phyloP scores from a whole-genome alignment of 2,329 filamentous ascomycete genomes.

The Cladosporium austrohemisphaericum region DNA sequence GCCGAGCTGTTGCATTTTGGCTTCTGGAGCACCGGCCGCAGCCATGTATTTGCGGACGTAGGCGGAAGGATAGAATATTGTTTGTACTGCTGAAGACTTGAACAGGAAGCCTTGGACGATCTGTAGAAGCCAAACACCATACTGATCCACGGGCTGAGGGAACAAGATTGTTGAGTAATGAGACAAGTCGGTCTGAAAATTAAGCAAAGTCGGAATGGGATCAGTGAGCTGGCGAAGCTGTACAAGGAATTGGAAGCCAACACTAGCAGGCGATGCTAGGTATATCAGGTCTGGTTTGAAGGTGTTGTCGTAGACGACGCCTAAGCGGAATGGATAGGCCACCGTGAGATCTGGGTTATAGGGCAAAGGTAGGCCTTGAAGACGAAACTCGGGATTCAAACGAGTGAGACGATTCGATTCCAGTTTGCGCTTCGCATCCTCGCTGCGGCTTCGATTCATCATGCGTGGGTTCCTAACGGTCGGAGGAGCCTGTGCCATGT shows the following conservation, averaged over 20 bases:
- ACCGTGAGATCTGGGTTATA: conserved; percentile 70
- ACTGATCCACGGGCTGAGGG: conserved; percentile 56
- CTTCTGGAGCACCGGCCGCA: conserved; percentile 51
- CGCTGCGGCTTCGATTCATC: conserved; percentile 28
- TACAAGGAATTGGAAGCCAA: conserved; percentile 69
- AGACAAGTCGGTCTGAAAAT: conserved; percentile 69
- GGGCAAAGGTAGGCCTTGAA: conserved; percentile 63
- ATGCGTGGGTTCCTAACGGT: conserved; percentile 23
- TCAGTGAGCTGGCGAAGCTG: conserved; percentile 59
- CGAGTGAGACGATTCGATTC: conserved; percentile 32
- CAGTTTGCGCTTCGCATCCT: conserved; percentile 24
- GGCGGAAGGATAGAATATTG: conserved; percentile 65
- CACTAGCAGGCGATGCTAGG: conserved; percentile 63
- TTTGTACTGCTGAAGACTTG: conserved; percentile 57
- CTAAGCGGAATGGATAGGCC: conserved; percentile 65
- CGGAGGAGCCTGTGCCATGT: conserved; percentile 16
- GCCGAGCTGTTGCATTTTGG: conserved; percentile 59
- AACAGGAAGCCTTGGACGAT: conserved; percentile 65
- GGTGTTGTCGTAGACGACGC: conserved; percentile 56
- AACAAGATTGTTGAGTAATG: conserved; percentile 69
- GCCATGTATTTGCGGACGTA: conserved; percentile 61
- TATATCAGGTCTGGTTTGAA: conserved; percentile 68
- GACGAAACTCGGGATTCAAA: conserved; percentile 51
- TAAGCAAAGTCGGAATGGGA: conserved; percentile 59
- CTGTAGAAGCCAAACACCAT: conserved; percentile 61